These are phyloP conservation scores for Aspergillus hiratsukae DNA, from an alignment of 2,329 filamentous ascomycete species.

Conservation along the genomic window DNA sequence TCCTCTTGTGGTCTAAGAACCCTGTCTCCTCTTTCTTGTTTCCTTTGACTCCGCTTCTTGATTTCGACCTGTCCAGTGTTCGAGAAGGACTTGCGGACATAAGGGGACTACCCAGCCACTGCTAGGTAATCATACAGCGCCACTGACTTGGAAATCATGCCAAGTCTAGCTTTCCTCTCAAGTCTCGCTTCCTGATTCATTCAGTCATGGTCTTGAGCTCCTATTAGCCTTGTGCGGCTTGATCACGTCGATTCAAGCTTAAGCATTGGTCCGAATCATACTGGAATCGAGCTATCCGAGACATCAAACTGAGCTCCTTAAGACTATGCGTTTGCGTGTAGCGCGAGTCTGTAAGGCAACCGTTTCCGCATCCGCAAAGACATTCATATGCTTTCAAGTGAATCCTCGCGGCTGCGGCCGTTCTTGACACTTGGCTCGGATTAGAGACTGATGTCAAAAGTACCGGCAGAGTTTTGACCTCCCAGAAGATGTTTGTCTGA, in stretches of 20 bases:
- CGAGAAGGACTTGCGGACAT: not conserved
- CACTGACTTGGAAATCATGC: not conserved
- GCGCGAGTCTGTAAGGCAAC: not conserved
- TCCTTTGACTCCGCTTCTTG: not conserved
- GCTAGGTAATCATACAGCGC: not conserved
- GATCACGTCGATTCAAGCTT: not conserved
- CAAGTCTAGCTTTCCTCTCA: not conserved
- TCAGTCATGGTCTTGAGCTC: not conserved
- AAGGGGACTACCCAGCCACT: not conserved
- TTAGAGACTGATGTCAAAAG: conserved; percentile 11
- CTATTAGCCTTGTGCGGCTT: not conserved
- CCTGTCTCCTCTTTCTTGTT: not conserved
- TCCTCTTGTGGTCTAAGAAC: not conserved
- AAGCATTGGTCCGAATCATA: not conserved
- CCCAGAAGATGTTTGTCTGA: conserved; percentile 23
- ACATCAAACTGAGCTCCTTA: conserved; percentile 14
- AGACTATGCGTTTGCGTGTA: conserved; percentile 14
- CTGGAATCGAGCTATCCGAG: conserved; percentile 9
- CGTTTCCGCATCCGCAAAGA: not conserved
- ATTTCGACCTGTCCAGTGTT: not conserved
- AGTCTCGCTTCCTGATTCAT: not conserved
- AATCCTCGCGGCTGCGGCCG: not conserved
- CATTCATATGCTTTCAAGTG: too few relatives aligned
- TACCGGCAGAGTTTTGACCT: conserved; percentile 18
- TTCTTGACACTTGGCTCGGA: not conserved